phyloP scores from a whole-genome alignment of 345 rosid genomes.

The Geranium brycei region DNA sequence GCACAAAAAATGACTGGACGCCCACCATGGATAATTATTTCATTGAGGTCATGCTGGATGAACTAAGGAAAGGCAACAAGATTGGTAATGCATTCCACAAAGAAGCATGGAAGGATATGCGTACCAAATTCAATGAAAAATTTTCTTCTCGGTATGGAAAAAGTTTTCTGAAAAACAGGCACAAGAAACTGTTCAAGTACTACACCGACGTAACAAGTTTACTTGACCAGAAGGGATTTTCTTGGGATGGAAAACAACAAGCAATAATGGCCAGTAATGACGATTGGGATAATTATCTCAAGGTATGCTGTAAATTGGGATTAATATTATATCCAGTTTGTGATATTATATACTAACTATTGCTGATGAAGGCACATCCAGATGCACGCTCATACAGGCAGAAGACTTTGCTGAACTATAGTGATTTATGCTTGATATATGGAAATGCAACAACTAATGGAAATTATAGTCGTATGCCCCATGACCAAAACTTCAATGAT shows the following conservation, averaged over 20 bases:
- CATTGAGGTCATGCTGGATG: conserved; percentile 34
- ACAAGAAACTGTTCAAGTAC: conserved; percentile 27
- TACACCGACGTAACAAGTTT: conserved; percentile 20
- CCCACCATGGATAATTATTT: conserved; percentile 27
- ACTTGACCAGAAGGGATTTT: conserved; percentile 31
- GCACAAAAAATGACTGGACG: conserved; percentile 23
- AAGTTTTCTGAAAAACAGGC: conserved; percentile 20
- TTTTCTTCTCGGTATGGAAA: conserved; percentile 20
- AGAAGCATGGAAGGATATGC: conserved; percentile 37
- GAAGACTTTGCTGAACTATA: conserved; percentile 26
- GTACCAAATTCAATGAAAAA: conserved; percentile 26
- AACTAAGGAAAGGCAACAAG: conserved; percentile 24
- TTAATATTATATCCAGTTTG: conserved; percentile 5
- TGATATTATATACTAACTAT: conserved; percentile 4
- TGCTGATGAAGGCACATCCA: conserved; percentile 25
- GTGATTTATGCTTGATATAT: conserved; percentile 30
- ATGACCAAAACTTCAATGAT: conserved; percentile 6
- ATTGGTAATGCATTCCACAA: conserved; percentile 19
- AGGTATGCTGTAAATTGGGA: conserved; percentile 14
- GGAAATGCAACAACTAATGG: conserved; percentile 18
- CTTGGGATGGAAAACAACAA: conserved; percentile 33
- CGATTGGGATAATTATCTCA: conserved; percentile 31
- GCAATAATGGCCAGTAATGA: conserved; percentile 25
- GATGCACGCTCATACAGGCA: conserved; percentile 23
- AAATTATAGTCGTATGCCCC: conserved; percentile 8